A percentile compares a stretch with the other conserved stretches of the same genome.
phyloP scores from a whole-genome alignment of 1,284 basidiomycete genomes.

The Veloboletus limbatus region DNA sequence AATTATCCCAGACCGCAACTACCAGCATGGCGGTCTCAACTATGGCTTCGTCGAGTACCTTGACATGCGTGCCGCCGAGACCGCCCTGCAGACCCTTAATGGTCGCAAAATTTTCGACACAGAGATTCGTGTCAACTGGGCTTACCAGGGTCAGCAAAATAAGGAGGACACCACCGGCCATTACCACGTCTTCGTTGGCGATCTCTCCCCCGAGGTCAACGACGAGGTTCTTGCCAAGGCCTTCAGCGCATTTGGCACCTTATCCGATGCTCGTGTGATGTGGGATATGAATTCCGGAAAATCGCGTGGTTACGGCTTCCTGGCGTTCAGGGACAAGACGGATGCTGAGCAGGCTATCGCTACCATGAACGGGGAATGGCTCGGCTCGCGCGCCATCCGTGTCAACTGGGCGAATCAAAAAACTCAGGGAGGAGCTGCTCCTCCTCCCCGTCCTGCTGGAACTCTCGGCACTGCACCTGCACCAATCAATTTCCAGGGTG shows the following conservation, averaged over 20 bases:
- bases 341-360: slow-evolving; percentile 98
- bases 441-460: slow-evolving; percentile 47
- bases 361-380: slow-evolving; percentile 99
- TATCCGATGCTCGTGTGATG: slow-evolving; percentile 98
- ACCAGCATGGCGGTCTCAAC: slow-evolving; percentile 95
- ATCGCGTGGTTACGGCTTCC: slow-evolving; percentile 91
- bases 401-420: slow-evolving; percentile 99
- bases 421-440: slow-evolving; percentile 64
- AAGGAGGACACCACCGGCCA: slow-evolving; percentile 96
- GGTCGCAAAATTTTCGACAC: slow-evolving; percentile 98
- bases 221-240: slow-evolving; percentile 96
- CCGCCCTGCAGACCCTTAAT: slow-evolving; percentile 93
- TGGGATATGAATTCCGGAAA: slow-evolving; percentile 99
- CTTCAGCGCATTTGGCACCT: slow-evolving; percentile 90
- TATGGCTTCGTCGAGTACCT: slow-evolving; percentile 98
- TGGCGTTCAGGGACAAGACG: slow-evolving; percentile 92
- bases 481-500: slow-evolving; percentile 83
- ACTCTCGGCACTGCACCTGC: slow-evolving; percentile 64
- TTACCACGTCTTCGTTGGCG: slow-evolving; percentile 98
- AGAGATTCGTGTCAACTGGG: slow-evolving; percentile 97
- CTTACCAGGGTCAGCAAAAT: slow-evolving; percentile 93
- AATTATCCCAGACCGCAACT: slow-evolving; percentile 98
- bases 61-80: slow-evolving; percentile 97
- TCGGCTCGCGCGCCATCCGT: slow-evolving; percentile 94
- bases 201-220: slow-evolving; percentile 96